Evolutionary conservation across 495 filamentous ascomycete species (phyloP).

Genomic region (Neurospora sp.): DNA sequence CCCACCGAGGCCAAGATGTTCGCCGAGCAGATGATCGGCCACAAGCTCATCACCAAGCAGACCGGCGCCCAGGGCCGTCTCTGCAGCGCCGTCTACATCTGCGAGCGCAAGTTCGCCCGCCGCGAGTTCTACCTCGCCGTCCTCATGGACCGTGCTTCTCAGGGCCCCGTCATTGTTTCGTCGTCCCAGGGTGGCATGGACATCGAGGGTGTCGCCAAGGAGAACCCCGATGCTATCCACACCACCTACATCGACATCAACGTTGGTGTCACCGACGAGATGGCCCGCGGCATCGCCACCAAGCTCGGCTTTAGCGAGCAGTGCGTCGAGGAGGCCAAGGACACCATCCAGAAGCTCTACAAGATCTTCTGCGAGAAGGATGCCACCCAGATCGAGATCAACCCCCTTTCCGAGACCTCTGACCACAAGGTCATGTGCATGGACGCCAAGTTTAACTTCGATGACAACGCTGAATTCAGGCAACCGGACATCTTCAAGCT

Average conservation of each 20-base stretch:
- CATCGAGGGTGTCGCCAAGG: conserved; percentile 96
- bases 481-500: conserved; percentile 92
- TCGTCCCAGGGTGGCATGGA: conserved; percentile 99
- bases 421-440: conserved; percentile 97
- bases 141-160: conserved; percentile 89
- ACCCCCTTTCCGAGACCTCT: conserved; percentile 91
- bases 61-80: conserved; percentile 84
- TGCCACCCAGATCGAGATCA: conserved; percentile 98
- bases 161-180: conserved; percentile 90
- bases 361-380: conserved; percentile 97
- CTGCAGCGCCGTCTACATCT: conserved; percentile 95
- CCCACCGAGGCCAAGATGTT: conserved; percentile 82
- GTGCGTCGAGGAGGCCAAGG: conserved; percentile 87
- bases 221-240: conserved; percentile 89
- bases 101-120: conserved; percentile 98
- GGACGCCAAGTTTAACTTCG: conserved; percentile 96
- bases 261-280: conserved; percentile 86
- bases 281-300: conserved; percentile 80
- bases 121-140: conserved; percentile 98
- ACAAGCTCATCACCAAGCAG: conserved; percentile 99
- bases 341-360: conserved; percentile 97
- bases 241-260: conserved; percentile 92
- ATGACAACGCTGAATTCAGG: conserved; percentile 97
- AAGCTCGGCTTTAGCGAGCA: conserved; percentile 95
- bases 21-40: conserved; percentile 97